These are phyloP conservation scores for Gymnopilus junonius DNA, from an alignment of 768 basidiomycete genomes.

Conservation along the genomic window DNA sequence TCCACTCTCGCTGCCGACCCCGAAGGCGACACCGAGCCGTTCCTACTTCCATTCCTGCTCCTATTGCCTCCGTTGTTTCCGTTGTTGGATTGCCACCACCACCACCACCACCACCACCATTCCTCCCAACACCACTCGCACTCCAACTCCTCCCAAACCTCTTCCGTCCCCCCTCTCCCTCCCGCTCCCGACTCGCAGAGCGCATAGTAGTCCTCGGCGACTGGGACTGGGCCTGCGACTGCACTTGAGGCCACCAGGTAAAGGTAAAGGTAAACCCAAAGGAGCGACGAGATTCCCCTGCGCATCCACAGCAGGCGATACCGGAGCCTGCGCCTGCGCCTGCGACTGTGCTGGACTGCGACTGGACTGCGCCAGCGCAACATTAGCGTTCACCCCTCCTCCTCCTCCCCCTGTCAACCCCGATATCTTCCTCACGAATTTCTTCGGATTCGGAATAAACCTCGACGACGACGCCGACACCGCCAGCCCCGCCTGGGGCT, in stretches of 20 bases:
- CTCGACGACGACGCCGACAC: slow-evolving; percentile 7
- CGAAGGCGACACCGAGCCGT: slow-evolving; percentile 14
- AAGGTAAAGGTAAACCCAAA: too few relatives aligned
- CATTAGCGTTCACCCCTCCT: too few relatives aligned
- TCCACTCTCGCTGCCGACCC: slow-evolving; percentile 13
- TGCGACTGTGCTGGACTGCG: too few relatives aligned
- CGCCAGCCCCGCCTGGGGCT: background rate
- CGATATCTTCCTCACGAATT: slow-evolving; percentile 29
- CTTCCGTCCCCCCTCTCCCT: too few relatives aligned
- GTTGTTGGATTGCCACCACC: too few relatives aligned
- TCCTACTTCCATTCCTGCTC: slow-evolving; percentile 7
- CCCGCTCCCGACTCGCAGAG: slow-evolving; percentile 24
- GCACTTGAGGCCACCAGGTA: too few relatives aligned
- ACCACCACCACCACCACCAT: too few relatives aligned
- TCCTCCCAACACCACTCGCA: too few relatives aligned
- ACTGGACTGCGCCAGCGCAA: too few relatives aligned
- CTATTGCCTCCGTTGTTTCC: too few relatives aligned
- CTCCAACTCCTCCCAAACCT: slow-evolving; percentile 33
- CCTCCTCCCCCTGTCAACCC: slow-evolving; percentile 18
- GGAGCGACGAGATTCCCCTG: slow-evolving; percentile 16
- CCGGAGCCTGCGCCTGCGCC: too few relatives aligned
- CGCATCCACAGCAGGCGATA: slow-evolving; percentile 19
- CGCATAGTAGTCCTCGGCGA: slow-evolving; percentile 13
- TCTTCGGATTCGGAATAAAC: slow-evolving; percentile 25
- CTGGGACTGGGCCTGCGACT: too few relatives aligned